Base-by-base conservation (phyloP, 441 rosid species). In the Gossypium trilobum region DNA sequence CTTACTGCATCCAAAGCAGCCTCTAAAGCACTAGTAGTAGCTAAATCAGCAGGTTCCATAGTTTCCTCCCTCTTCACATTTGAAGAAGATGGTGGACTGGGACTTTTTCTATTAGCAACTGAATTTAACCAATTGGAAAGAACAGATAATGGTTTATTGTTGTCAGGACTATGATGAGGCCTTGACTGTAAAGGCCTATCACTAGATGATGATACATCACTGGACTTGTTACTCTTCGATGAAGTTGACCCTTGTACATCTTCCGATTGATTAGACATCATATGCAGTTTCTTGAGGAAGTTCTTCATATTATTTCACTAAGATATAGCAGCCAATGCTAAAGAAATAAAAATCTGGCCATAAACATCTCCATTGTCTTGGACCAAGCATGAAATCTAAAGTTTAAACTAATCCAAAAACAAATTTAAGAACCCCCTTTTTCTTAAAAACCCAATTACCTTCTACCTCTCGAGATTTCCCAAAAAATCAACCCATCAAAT, bases 121-220 rank as follows among this genome's bases (percentile, higher is more conserved):
- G 97, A 86, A 68, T 85, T 87, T 73, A 94, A 83, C 97, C 97
- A 94, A 75, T 75, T 87, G 4, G 97, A 92, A 81, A 94, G 85
- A 72, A 86, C 91, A 7, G 97, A 86, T 55, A 85, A 78, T 72
- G 97, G 84, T 79, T 88, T 94, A 54, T 84, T 78, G 33, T 86
- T 61, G 57, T 86, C 88, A 68, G 83, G 72, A 66, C 76, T 76
- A n/a, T 77, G 87, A 33, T 79, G 72, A 14, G 85, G 76, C 80
- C 79, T 81, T 13, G 86, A 75, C 7, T 74, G 77, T 39, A 63
- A 52, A 72, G 74, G 72, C 75, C 74, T 80, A 50, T 83, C 84
- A 51, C 84, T 82, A 27, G 91, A 79, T 23, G 86, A 80, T 16
- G 79, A 74, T 25, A 59, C 70, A 57, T 77, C 82, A 25, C 68